These are phyloP conservation scores for Uromyces viciae-fabae DNA, from an alignment of 1,284 basidiomycete species.

Conservation along the genomic window DNA sequence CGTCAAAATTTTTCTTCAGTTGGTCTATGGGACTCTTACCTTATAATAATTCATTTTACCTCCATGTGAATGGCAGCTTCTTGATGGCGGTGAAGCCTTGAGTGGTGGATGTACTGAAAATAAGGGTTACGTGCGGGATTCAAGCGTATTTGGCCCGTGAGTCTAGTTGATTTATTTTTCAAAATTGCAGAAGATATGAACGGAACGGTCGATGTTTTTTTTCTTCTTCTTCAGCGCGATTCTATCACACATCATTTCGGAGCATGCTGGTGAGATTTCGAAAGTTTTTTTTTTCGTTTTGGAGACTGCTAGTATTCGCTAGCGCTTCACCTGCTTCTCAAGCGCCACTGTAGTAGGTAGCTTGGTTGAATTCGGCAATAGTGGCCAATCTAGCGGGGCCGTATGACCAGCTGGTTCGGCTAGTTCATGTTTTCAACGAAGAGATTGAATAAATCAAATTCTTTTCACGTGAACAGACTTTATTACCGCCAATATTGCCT, in stretches of 20 bases:
- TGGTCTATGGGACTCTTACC: background rate
- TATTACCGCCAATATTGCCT: slow-evolving; percentile 25
- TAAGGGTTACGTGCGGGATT: slow-evolving; percentile 23
- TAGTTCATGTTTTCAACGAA: too few species aligned
- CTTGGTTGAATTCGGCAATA: too few species aligned
- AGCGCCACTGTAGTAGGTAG: too few species aligned
- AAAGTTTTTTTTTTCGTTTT: background rate
- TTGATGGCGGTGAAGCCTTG: slow-evolving; percentile 33
- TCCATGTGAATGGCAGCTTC: background rate
- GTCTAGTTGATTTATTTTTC: background rate
- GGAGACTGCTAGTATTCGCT: background rate
- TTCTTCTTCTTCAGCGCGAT: slow-evolving; percentile 11
- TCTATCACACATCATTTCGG: slow-evolving; percentile 36
- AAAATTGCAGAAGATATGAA: background rate
- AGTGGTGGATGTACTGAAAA: slow-evolving; percentile 25
- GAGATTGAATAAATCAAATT: too few species aligned
- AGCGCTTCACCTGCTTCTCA: too few species aligned
- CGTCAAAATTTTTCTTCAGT: background rate
- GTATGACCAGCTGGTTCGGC: too few species aligned
- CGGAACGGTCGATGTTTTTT: background rate
- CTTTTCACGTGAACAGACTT: too few species aligned
- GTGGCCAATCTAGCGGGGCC: too few species aligned
- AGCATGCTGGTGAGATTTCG: slow-evolving; percentile 18
- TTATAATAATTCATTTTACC: background rate
- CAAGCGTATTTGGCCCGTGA: slow-evolving; percentile 36